phyloP scores from a whole-genome alignment of 306 rosid genomes.

The Sechiopsis laciniata region DNA sequence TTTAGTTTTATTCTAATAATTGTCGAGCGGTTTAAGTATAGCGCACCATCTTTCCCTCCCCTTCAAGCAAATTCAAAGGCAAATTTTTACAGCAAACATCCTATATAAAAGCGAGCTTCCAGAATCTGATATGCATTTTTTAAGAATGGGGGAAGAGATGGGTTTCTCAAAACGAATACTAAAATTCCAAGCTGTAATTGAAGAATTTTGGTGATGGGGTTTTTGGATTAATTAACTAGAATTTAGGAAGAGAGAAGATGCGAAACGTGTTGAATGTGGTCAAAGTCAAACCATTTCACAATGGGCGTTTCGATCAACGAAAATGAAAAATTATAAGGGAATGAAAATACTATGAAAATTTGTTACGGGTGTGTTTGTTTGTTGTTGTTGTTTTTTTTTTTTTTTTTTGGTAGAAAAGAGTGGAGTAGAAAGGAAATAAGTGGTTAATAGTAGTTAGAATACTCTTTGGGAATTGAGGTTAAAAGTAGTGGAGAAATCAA shows the following conservation, averaged over 20 bases:
- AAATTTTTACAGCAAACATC: constrained; percentile 1
- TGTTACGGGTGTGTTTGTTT: too few relatives aligned
- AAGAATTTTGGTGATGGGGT: background rate
- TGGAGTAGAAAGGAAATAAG: too few relatives aligned
- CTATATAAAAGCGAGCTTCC: background rate
- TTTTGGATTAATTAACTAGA: background rate
- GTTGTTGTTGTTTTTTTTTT: too few relatives aligned
- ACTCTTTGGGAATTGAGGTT: too few relatives aligned
- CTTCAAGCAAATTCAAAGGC: constrained; percentile 9
- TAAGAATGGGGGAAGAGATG: background rate
- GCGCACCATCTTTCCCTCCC: background rate
- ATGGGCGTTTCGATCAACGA: too few relatives aligned
- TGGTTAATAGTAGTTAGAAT: too few relatives aligned
- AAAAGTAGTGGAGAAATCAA: too few relatives aligned
- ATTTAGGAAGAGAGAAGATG: background rate
- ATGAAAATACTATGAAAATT: too few relatives aligned
- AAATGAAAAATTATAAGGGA: too few relatives aligned
- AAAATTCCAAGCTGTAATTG: background rate
- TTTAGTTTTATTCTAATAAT: too few relatives aligned
- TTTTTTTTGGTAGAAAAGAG: too few relatives aligned
- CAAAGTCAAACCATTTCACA: constrained; percentile 13
- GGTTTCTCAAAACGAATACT: background rate
- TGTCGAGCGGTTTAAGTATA: too few relatives aligned
- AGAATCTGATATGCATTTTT: background rate
- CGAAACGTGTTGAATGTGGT: constrained; percentile 14